Base-by-base conservation (phyloP, 2,329 filamentous ascomycete genomes). In the Fusarium gaditjirri region DNA sequence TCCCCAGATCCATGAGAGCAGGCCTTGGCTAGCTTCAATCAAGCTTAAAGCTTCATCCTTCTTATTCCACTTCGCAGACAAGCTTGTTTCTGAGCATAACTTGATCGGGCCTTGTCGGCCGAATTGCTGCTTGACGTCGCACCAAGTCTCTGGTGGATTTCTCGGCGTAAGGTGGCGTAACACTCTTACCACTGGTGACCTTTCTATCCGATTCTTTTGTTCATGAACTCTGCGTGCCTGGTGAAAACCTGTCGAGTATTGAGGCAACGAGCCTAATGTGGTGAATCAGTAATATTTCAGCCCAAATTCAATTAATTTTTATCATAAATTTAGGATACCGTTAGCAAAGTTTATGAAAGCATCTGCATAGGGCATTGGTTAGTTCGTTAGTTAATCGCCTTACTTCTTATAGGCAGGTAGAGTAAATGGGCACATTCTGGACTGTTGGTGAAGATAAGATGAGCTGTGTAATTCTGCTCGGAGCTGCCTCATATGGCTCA, bases 71-170 rank as follows among this genome's bases (percentile, higher is more conserved):
- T 49, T 50, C 38, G 27, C 53, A 63, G 39, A 68, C 72, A 74
- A 71, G 69, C 73, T 76, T 76, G 75, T 72, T 72, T 66, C 64
- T 67, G 65, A 68, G 47, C 62, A 59, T 61, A 55, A 70, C 57
- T 67, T 44, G 55, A 75, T 76, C 50, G 57, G 69, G 63, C 19
- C 61, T 43, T 57, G 61, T 65, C 60, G 72, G 46, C 61, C 62
- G 58, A 67, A 56, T 71, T 66, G 19, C 38, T 61, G 44, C 36
- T 50, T 69, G 58, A 59, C 23, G 61, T 62, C 25, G 39, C 54
- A 65, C 33, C 57, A 38, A 46, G 55, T 33, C 38, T 55, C 44
- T 21, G 44, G 53, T 41, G 43, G 13, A 17, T 47, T 58, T 25
- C 33, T 66, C 52, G 54, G 35, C 41, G 53, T 70, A 56, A 56